These are phyloP conservation scores for Neurospora tetrasperma DNA, from an alignment of 495 filamentous ascomycete genomes.

Conservation along the genomic window DNA sequence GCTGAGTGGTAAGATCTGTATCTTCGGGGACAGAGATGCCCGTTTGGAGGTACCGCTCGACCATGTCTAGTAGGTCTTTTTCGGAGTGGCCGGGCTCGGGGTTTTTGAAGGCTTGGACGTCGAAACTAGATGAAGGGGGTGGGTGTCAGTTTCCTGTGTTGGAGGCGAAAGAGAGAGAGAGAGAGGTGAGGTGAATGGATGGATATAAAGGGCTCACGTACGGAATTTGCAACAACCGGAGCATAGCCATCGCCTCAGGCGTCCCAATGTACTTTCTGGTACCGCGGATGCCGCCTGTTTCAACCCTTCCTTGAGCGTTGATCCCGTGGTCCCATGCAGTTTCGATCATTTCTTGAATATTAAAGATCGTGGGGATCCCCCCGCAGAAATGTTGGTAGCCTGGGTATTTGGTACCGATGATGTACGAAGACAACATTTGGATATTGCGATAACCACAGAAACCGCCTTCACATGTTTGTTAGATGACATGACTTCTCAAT, in stretches of 20 bases:
- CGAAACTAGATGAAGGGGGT: conserved; percentile 18
- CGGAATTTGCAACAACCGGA: conserved; percentile 57
- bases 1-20: background rate
- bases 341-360: conserved; percentile 85
- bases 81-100: conserved; percentile 23
- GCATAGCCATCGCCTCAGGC: conserved; percentile 78
- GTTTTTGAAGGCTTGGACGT: conserved; percentile 28
- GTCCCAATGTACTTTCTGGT: conserved; percentile 96
- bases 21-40: conserved; percentile 22
- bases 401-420: conserved; percentile 45
- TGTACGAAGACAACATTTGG: conserved; percentile 81
- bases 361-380: conserved; percentile 65
- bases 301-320: conserved; percentile 57
- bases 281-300: conserved; percentile 80
- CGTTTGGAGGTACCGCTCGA: conserved; percentile 65
- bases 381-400: conserved; percentile 51
- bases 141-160: background rate
- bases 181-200: background rate
- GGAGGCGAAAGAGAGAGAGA: background rate
- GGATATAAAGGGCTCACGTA: conserved; percentile 42
- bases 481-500: background rate
- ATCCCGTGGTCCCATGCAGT: conserved; percentile 81
- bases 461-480: conserved; percentile 40
- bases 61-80: conserved; percentile 45
- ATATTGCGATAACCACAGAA: conserved; percentile 99